Evolutionary conservation across 305 asterid species (phyloP).

Genomic region (Striga hermonthica): DNA sequence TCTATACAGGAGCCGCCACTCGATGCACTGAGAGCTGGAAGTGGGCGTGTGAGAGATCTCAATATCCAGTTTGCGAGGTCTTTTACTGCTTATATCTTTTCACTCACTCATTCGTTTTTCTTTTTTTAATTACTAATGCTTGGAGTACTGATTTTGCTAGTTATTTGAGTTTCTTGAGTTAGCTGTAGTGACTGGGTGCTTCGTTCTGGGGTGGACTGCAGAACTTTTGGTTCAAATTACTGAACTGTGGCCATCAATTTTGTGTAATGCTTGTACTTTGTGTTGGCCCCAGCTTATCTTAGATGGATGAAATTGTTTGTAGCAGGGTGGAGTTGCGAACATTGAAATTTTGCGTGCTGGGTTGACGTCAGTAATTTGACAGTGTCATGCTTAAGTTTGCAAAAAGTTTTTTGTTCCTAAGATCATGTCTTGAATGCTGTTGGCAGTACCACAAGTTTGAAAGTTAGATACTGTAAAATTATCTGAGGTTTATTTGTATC

Average conservation of each 20-base stretch:
- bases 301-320: no score
- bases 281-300: no score
- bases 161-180: slow-evolving; percentile 1
- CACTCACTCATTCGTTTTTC: background rate
- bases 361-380: no score
- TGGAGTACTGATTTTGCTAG: background rate
- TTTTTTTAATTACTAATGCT: background rate
- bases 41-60: slow-evolving; percentile 92
- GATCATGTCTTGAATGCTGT: no score
- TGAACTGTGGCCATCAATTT: background rate
- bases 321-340: no score
- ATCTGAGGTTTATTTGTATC: background rate
- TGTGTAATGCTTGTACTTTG: no score
- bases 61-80: slow-evolving; percentile 91
- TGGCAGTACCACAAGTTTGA: no score
- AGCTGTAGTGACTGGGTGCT: background rate
- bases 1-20: slow-evolving; percentile 45
- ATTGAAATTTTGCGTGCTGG: no score
- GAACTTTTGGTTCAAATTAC: background rate
- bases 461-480: no score
- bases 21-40: slow-evolving; percentile 76
- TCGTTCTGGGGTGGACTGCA: slow-evolving; percentile 1
- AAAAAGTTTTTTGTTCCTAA: no score
- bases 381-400: no score
- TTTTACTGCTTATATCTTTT: slow-evolving; percentile 13